Evolutionary conservation across 805 yeast genomes (phyloP).

Genomic region (Sugiyamaella qingdaonensis): DNA sequence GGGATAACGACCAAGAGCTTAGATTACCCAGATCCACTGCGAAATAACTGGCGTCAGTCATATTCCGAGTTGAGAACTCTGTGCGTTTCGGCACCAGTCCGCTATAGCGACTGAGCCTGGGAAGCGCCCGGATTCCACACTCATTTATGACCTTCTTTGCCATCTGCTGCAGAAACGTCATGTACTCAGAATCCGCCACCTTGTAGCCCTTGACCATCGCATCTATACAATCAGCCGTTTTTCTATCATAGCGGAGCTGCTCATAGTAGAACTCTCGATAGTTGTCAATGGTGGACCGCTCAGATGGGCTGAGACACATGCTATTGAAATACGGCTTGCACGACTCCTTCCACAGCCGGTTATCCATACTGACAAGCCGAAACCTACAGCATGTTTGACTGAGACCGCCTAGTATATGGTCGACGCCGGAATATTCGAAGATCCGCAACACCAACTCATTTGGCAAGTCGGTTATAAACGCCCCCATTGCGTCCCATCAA

Average conservation of each 20-base stretch:
- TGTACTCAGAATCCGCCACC: background rate
- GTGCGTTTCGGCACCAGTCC: background rate
- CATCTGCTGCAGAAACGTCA: background rate
- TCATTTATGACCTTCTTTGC: background rate
- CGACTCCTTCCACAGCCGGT: constrained; percentile 20
- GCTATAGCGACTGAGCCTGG: background rate
- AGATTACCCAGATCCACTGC: background rate
- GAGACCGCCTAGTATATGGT: constrained; percentile 18
- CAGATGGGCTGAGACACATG: background rate
- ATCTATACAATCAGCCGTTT: background rate
- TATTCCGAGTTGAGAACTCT: background rate
- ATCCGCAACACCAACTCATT: constrained; percentile 19
- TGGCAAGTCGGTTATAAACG: constrained; percentile 11
- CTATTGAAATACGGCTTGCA: background rate
- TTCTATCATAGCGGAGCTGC: background rate
- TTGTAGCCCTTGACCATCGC: background rate
- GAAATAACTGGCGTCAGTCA: background rate
- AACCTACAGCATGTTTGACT: constrained; percentile 20
- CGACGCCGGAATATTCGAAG: constrained; percentile 18
- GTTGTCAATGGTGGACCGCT: background rate
- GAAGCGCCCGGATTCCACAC: background rate
- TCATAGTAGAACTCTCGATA: background rate
- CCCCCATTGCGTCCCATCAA: background rate
- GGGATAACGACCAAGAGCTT: background rate
- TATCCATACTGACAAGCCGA: constrained; percentile 20